Evolutionary conservation across 768 basidiomycete species (phyloP).

Genomic region (Boletus rubropictus): DNA sequence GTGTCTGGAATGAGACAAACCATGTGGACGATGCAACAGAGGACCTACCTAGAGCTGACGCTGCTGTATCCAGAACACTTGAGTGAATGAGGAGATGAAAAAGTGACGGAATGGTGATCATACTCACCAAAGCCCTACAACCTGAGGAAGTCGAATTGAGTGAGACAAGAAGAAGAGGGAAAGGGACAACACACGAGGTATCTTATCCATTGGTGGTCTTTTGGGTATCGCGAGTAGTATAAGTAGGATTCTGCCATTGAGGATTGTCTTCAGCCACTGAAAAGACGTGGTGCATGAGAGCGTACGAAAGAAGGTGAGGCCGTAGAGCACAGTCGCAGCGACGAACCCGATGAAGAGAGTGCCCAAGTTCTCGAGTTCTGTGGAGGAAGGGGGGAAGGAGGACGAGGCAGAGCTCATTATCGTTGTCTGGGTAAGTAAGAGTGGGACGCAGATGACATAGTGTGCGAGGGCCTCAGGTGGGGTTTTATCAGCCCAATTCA

Average conservation of each 20-base stretch:
- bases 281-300: not conserved
- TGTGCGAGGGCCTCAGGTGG: not conserved
- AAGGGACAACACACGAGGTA: constrained; percentile 15
- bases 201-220: constrained; percentile 14
- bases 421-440: not conserved
- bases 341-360: constrained; percentile 27
- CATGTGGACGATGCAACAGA: not conserved
- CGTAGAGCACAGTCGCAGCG: constrained; percentile 25
- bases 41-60: constrained; percentile 24
- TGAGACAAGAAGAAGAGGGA: not conserved
- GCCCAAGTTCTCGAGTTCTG: constrained; percentile 24
- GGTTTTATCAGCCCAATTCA: constrained; percentile 12
- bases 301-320: constrained; percentile 32
- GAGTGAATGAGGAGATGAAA: not conserved
- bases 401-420: constrained; percentile 12
- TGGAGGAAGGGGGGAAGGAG: constrained; percentile 7
- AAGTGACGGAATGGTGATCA: not conserved
- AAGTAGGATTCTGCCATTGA: constrained; percentile 22
- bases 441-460: not conserved
- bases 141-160: constrained; percentile 10
- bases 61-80: constrained; percentile 23
- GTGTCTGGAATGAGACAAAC: constrained; percentile 4
- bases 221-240: constrained; percentile 26
- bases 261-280: not conserved
- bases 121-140: constrained; percentile 18